A percentile compares a stretch with the other conserved stretches of the same genome.
Conservation (phyloP, 1,139 yeast species). For the Diutina siamensis region DNA sequence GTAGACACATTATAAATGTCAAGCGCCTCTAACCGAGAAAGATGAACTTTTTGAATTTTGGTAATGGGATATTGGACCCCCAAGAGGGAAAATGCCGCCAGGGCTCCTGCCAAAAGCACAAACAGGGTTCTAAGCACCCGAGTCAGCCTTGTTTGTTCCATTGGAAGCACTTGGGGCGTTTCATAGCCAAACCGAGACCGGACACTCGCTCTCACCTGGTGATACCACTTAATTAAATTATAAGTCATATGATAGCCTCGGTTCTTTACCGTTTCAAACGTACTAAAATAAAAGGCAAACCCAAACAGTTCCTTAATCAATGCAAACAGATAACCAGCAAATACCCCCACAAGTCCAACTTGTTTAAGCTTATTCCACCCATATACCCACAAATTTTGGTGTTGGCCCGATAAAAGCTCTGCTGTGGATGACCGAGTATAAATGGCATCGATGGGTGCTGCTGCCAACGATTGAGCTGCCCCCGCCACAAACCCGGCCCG, state of each 20-base stretch:
- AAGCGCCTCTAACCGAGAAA: slow-evolving; percentile 66
- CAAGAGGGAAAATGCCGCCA: slow-evolving; percentile 70
- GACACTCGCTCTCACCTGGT: slow-evolving; percentile 9
- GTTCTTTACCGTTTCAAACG: slow-evolving; percentile 75
- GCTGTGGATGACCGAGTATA: slow-evolving; percentile 70
- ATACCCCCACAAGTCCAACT: slow-evolving; percentile 74
- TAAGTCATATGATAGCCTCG: slow-evolving; percentile 48
- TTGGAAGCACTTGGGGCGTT: slow-evolving; percentile 12
- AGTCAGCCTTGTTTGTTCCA: slow-evolving; percentile 32
- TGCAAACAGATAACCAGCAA: slow-evolving; percentile 77
- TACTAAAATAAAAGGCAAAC: slow-evolving; percentile 75
- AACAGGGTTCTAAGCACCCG: slow-evolving; percentile 55
- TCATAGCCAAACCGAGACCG: background rate
- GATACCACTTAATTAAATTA: slow-evolving; percentile 46
- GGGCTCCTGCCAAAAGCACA: slow-evolving; percentile 76
- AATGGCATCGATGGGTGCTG: slow-evolving; percentile 90
- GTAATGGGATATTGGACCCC: slow-evolving; percentile 75
- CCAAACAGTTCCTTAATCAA: slow-evolving; percentile 73
- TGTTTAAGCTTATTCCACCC: slow-evolving; percentile 58
- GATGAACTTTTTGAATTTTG: slow-evolving; percentile 70
- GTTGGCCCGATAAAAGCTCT: slow-evolving; percentile 58
- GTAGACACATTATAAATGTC: slow-evolving; percentile 45
- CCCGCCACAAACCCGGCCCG: slow-evolving; percentile 83
- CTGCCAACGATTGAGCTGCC: slow-evolving; percentile 75
- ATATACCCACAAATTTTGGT: slow-evolving; percentile 67